A percentile compares a stretch with the other conserved stretches of the same genome.
Conservation (phyloP, 495 filamentous ascomycete genomes). For the Cenococcum geophilum region DNA sequence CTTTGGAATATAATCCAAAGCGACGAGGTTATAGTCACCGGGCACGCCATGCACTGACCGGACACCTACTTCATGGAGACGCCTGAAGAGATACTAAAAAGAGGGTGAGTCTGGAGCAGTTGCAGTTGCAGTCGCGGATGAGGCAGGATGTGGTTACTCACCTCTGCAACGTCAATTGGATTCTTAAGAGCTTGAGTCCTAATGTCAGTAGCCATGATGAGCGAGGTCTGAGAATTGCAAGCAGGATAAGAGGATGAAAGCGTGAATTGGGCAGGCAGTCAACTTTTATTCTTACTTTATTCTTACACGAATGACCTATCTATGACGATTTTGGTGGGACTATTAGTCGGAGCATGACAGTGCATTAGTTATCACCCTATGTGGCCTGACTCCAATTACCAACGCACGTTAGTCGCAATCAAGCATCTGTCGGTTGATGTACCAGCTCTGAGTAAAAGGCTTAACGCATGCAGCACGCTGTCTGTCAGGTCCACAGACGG, state of each 20-base stretch:
- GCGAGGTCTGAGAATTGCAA: no score
- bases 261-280: neutral
- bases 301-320: neutral
- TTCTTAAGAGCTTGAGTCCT: slow-evolving; percentile 49
- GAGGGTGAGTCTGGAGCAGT: slow-evolving; percentile 6
- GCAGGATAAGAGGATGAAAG: neutral
- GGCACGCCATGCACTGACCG: slow-evolving; percentile 60
- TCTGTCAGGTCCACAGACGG: no score
- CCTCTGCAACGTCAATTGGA: slow-evolving; percentile 52
- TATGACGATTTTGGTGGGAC: slow-evolving; percentile 9
- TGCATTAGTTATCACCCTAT: slow-evolving; percentile 17
- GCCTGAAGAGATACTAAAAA: slow-evolving; percentile 51
- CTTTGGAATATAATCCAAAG: slow-evolving; percentile 58
- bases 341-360: no score
- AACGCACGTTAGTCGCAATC: neutral
- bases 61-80: slow-evolving; percentile 57
- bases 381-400: slow-evolving; percentile 17
- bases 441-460: no score
- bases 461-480: no score
- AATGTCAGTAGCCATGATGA: slow-evolving; percentile 48
- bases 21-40: slow-evolving; percentile 49
- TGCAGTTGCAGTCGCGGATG: neutral
- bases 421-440: no score
- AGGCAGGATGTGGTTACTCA: neutral
- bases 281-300: slow-evolving; percentile 10